These are phyloP conservation scores for Nakazawaea pomicola DNA, from an alignment of 805 yeast species.

Conservation along the genomic window DNA sequence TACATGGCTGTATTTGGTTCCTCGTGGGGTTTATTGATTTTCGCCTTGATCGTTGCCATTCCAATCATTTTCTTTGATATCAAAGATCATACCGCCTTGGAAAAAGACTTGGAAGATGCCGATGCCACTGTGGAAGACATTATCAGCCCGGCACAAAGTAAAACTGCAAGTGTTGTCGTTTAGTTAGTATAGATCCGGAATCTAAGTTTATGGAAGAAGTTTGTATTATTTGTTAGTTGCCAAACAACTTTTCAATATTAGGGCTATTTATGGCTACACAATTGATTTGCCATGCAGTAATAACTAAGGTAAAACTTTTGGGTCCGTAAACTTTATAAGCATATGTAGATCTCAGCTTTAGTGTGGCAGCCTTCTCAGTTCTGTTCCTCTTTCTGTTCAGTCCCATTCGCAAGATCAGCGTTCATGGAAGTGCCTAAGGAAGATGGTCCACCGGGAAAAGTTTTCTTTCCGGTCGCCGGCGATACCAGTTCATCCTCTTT, in stretches of 20 bases:
- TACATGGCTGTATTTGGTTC: slow-evolving; percentile 41
- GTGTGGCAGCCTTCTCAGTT: too few relatives aligned
- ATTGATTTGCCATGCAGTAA: too few relatives aligned
- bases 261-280: too few relatives aligned
- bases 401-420: too few relatives aligned
- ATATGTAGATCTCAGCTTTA: too few relatives aligned
- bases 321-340: too few relatives aligned
- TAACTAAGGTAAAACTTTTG: too few relatives aligned
- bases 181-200: too few relatives aligned
- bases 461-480: neutral
- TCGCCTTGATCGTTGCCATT: slow-evolving; percentile 41
- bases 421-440: slow-evolving; percentile 8
- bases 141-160: slow-evolving; percentile 11
- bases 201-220: too few relatives aligned
- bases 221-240: neutral
- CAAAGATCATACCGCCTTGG: slow-evolving; percentile 36
- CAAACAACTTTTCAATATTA: too few relatives aligned
- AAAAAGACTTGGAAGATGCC: slow-evolving; percentile 18
- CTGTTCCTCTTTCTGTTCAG: too few relatives aligned
- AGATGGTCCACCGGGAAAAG: slow-evolving; percentile 3
- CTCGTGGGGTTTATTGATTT: slow-evolving; percentile 48
- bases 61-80: slow-evolving; percentile 42
- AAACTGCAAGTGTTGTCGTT: neutral
- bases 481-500: neutral
- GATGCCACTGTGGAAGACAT: slow-evolving; percentile 16